Evolutionary conservation across 129 eudicot species (phyloP).

Genomic region (Tagetes erecta): DNA sequence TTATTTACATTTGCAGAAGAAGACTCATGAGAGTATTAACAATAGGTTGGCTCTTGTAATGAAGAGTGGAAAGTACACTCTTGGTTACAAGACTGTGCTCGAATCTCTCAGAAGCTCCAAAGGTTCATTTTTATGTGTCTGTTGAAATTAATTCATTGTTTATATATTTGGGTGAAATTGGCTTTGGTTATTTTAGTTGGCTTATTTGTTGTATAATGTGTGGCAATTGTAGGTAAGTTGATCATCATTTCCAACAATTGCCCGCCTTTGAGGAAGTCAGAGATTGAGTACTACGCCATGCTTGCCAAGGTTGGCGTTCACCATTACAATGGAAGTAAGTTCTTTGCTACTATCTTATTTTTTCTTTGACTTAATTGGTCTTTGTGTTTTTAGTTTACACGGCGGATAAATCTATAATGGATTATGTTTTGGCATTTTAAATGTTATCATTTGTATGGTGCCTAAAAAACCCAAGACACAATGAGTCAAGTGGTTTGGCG

Average conservation of each 20-base stretch:
- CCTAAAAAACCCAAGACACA: neutral
- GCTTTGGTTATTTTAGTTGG: neutral
- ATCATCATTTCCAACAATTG: constrained; percentile 70
- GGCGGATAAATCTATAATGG: neutral
- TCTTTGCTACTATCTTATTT: neutral
- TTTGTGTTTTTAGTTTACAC: neutral
- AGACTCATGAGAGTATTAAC: constrained; percentile 75
- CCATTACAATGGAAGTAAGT: constrained; percentile 87
- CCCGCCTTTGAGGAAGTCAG: constrained; percentile 80
- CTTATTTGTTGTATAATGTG: neutral
- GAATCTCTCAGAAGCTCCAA: constrained; percentile 65
- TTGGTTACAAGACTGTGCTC: constrained; percentile 71
- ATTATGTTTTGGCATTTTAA: neutral
- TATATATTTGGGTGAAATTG: neutral
- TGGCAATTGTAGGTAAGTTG: constrained; percentile 48
- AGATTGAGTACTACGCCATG: constrained; percentile 89
- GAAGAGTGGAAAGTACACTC: constrained; percentile 77
- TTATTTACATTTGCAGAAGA: constrained; percentile 43
- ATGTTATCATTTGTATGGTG: neutral
- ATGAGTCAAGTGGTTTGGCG: neutral
- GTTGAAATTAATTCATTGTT: neutral
- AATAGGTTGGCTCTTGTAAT: constrained; percentile 69
- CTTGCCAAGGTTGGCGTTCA: constrained; percentile 86
- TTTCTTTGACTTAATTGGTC: neutral
- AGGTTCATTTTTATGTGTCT: constrained; percentile 33